phyloP scores from a whole-genome alignment of 805 yeast genomes.

The Tanozyma kutaoensis region DNA sequence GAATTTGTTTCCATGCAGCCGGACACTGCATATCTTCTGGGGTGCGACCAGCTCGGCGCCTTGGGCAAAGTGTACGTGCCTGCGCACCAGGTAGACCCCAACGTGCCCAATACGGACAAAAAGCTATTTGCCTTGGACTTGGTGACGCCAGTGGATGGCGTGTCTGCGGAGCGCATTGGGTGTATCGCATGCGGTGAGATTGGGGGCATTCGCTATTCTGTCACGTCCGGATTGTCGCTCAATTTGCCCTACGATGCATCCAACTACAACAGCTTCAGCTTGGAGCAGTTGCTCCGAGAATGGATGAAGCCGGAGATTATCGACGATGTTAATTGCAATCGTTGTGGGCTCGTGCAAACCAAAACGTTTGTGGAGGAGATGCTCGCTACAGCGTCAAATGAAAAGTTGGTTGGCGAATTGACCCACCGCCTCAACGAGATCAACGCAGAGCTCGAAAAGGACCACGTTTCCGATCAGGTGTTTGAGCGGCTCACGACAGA shows the following conservation, averaged over 20 bases:
- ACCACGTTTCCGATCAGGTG: slow-evolving; percentile 67
- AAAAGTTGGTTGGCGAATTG: slow-evolving; percentile 16
- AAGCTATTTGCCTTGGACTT: slow-evolving; percentile 41
- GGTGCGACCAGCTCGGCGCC: slow-evolving; percentile 37
- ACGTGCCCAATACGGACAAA: slow-evolving; percentile 27
- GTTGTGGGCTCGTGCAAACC: slow-evolving; percentile 70
- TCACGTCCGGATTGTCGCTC: slow-evolving; percentile 59
- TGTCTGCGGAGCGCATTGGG: slow-evolving; percentile 79
- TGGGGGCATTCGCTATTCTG: slow-evolving; percentile 81
- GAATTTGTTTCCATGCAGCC: neutral
- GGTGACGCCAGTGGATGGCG: slow-evolving; percentile 86
- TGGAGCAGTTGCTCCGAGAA: slow-evolving; percentile 42
- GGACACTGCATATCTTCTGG: slow-evolving; percentile 15
- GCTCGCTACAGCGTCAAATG: slow-evolving; percentile 21
- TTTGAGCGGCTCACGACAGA: slow-evolving; percentile 64
- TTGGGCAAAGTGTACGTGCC: slow-evolving; percentile 60
- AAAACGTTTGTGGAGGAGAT: slow-evolving; percentile 28
- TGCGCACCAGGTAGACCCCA: slow-evolving; percentile 67
- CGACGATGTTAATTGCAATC: slow-evolving; percentile 87
- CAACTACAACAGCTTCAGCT: slow-evolving; percentile 17
- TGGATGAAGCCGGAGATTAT: slow-evolving; percentile 77
- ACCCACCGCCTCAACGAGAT: slow-evolving; percentile 15
- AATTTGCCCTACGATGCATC: slow-evolving; percentile 44
- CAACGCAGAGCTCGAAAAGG: slow-evolving; percentile 39
- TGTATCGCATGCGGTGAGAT: slow-evolving; percentile 86